phyloP scores from a whole-genome alignment of 768 basidiomycete genomes.

The Tulasnella sp. region DNA sequence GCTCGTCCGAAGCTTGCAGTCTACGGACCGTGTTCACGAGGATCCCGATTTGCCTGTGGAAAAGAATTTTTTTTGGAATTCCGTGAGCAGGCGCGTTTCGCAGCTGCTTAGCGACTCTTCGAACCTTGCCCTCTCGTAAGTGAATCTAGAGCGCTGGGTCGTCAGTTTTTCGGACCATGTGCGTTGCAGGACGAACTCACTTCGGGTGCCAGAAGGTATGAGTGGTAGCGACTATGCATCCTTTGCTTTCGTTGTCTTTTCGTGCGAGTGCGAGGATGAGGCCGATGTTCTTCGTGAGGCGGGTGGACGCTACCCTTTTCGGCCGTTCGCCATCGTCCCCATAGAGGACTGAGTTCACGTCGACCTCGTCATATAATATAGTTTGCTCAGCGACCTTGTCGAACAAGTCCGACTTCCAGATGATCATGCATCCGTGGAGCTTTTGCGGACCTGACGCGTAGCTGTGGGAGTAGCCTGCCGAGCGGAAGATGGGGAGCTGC shows the following conservation, averaged over 20 bases:
- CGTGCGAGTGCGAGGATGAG: too few relatives aligned
- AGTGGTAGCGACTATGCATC: too few relatives aligned
- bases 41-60: conserved; percentile 68
- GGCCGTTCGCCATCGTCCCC: conserved; percentile 4
- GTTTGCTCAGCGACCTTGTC: too few relatives aligned
- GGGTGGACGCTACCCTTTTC: conserved; percentile 43
- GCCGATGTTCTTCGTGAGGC: conserved; percentile 78
- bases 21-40: conserved; percentile 49
- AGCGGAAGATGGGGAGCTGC: too few relatives aligned
- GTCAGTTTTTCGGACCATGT: too few relatives aligned
- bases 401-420: too few relatives aligned
- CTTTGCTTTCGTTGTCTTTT: too few relatives aligned
- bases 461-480: conserved; percentile 52
- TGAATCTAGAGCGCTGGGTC: conserved; percentile 41
- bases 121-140: conserved; percentile 80
- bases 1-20: conserved; percentile 40
- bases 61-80: background rate
- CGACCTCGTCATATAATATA: conserved; percentile 69
- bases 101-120: conserved; percentile 12
- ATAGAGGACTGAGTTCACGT: conserved; percentile 27
- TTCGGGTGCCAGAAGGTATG: conserved; percentile 93
- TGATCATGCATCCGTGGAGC: conserved; percentile 76
- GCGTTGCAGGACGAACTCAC: too few relatives aligned
- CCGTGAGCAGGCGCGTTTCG: background rate
- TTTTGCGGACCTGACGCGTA: conserved; percentile 64